Base-by-base conservation (phyloP, 2,329 filamentous ascomycete genomes). In the Phialophora verrucosa region DNA sequence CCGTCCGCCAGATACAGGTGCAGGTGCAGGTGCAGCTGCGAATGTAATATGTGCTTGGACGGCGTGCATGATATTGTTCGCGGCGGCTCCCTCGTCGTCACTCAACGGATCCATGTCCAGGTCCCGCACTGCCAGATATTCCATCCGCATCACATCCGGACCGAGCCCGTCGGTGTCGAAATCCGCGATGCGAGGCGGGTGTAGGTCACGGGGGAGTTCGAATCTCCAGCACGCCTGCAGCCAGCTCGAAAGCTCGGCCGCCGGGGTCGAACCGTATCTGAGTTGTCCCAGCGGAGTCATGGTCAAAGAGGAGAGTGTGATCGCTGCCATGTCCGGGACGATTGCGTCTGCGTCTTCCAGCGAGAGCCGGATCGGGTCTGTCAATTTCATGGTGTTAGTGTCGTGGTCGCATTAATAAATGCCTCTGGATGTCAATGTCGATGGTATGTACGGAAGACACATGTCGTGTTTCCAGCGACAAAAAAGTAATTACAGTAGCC, bases 71-170 rank as follows among this genome's bases (percentile, higher is more conserved):
- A 38, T 11, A 8, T 29, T 27, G 8, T 12, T 44, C 38, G 38
- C 38, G 38, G 38, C 17, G 6, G 6, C 5, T 2, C 7, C 7
- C 4, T 44, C 7, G 17, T 44, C 38, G 38, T 44, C 12, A 14
- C 17, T 44, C 38, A 59, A 42, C 8, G 32, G n/a, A 6, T 60
- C 32, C 23, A 67, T n/a, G 25, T 67, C 65, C 31, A 59, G 56
- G 27, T 67, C 65, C 20, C 57, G 54, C 23, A 67, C 44, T 25
- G 57, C 61, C 4, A 67, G 47, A 60, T 55, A 35, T 20, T 64
- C 65, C 29, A 55, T 53, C 4, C 65, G 51, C 29, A 38, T 49
- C 12, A 64, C 50, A 31, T 64, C 31, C 14, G 20, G 47, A 12
- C 56, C 60, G 25, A 49, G 35, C 7, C 29, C 56, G 23, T 67